Evolutionary conservation across 192 early-diverging fungal genomes (phyloP), one percentile per base, ranked within the genome.

Genomic region (Coemansia sp.): DNA sequence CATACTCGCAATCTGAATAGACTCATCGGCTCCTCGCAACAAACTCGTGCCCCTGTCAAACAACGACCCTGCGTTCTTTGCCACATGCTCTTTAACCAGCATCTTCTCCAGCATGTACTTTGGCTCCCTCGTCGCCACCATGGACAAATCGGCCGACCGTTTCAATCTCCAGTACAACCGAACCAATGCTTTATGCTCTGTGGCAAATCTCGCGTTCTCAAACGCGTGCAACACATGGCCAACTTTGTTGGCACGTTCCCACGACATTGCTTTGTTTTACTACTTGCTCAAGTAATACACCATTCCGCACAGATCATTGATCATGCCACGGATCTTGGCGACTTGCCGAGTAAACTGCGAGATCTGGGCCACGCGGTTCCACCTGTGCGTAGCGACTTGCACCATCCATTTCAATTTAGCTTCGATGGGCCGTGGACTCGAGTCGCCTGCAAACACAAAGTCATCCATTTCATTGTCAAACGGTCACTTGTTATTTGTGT

Each of bases 261-360:
- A 76, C 3, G 74, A 61, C 5, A 43, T 12, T 3, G 9, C 57
- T 7, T 48, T 47, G 50, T 76, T 68, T 10, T 60, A 63, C 74
- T 68, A 76, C 57, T 59, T 21, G 12, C 61, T 49, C 55, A 76
- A 23, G 22, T 65, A 76, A 22, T 45, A 76, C 15, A 67, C 39
- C 14, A 32, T 32, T 3, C 74, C 69, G 0, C 60, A 39, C 12
- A 43, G 12, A n/a, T 66, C 62, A 17, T 49, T 24, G 39, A 76
- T 56, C 0, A 56, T 17, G 6, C 65, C 68, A n/a, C 56, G 56
- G 21, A 76, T 71, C 19, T 27, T 24, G 0, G 24, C 43, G 5
- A 70, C 67, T 1, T 27, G 47, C 5, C 19, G 19, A 19, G 9
- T 21, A 8, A 15, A 24, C 27, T 0, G 8, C 8, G 41, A 29